Evolutionary conservation across 768 basidiomycete species (phyloP), one percentile per base, ranked within the genome.

Genomic region (Mycena rebaudengoi): DNA sequence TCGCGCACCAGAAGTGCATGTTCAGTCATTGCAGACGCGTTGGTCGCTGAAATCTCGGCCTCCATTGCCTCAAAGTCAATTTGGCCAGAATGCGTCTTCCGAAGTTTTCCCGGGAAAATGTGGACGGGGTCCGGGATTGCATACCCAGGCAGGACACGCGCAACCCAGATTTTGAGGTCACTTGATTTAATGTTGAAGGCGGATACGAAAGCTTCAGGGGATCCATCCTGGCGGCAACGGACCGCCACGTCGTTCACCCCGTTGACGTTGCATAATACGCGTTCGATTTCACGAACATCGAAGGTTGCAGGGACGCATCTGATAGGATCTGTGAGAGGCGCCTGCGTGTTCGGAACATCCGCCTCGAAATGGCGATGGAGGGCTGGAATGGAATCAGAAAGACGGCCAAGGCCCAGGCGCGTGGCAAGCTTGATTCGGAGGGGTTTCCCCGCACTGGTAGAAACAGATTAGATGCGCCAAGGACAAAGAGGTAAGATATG

Each of bases 361-460:
- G 81, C 81, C 52, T 82, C 78, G 65, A 76, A 83, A 68, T 82
- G 82, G 14, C 81, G 77, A 29, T 72, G 68, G 8, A 78, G 59
- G 2, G 64, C 33, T 6, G 81, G 75, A 5, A 75, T 67, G 2
- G 57, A 62, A 46, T 83, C 81, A 28, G 74, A 70, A 32, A 81
- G 69, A 61, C 69, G 56, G 16, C 74, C 75, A 10, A 84, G 68
- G 7, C 75, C 77, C 18, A 83, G 73, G 2, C 83, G 79, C 54
- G 74, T 74, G 30, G 79, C 74, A 30, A 83, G 70, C 44, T 78
- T 78, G 66, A 82, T 82, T 7, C 81, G 78, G 16, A 82, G 73
- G 23, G 79, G 78, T 71, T 84, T 82, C 44, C 82, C 7, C 83
- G n/a, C n/a, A n/a, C n/a, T n/a, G n/a, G n/a, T n/a, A n/a, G n/a